Evolutionary conservation across 768 basidiomycete genomes (phyloP), one percentile per base, ranked within the genome.

Genomic region (Harrya chromipes): DNA sequence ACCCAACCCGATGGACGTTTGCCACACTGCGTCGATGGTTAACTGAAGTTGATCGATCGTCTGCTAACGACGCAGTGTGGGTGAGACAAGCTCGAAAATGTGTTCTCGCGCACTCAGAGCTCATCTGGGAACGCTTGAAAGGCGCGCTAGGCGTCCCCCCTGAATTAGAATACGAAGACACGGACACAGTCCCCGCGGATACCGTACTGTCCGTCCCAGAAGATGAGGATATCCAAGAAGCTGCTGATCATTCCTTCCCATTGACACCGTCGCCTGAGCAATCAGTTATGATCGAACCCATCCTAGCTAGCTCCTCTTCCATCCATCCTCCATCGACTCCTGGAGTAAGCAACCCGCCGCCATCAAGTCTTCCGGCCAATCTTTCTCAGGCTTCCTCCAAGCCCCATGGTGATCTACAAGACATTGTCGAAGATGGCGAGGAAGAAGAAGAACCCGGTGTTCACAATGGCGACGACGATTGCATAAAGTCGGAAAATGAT

Each of bases 111-210:
- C 85, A 84, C 55, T 87, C 84, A 13, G 92, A 94, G 60, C 80
- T 92, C 35, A 84, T 94, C 47, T 97, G 93, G 93, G 91, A 94
- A 66, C 80, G 91, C 49, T 73, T 94, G 60, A 94, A 93, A 60
- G 86, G 83, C 26, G 91, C 89, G 0, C 73, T 97, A 2, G 93
- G 93, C 5, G 85, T 93, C 5, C 92, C 93, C 10, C 85, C 85
- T 0, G 91, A 94, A 59, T 73, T 94, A 19, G 85, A 90, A 56
- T 68, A 82, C 27, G 84, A 87, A 39, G 77, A 75, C n/a, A 17
- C 20, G 21, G 53, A 55, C 8, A 21, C 23, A 29, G 29, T 11
- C 29, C 29, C 29, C 11, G 33, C 14, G 14, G 14, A 33, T 33
- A 16, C 33, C 33, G 14, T 33, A 14, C 14, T 16, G 33, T 14